Conservation (phyloP, 2,329 filamentous ascomycete genomes). For the Monilinia laxa region DNA sequence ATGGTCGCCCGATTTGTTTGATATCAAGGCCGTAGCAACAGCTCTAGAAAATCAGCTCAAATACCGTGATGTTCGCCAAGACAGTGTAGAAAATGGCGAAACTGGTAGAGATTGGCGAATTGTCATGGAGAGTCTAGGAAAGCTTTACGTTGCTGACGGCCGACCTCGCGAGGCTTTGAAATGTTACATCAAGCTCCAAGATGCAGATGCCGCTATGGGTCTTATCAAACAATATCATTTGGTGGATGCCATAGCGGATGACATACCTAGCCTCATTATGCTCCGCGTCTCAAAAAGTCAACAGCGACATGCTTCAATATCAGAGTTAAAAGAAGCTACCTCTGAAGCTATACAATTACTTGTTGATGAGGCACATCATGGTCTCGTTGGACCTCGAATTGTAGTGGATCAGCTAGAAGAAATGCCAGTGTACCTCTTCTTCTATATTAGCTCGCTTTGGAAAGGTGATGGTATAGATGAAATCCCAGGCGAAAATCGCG, state of each 20-base stretch:
- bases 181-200: slow-evolving; percentile 86
- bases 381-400: slow-evolving; percentile 73
- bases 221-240: slow-evolving; percentile 86
- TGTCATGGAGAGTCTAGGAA: slow-evolving; percentile 82
- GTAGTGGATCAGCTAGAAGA: slow-evolving; percentile 77
- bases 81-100: slow-evolving; percentile 71
- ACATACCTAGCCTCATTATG: slow-evolving; percentile 84
- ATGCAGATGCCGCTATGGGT: slow-evolving; percentile 84
- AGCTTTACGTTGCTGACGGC: slow-evolving; percentile 78
- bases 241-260: slow-evolving; percentile 83
- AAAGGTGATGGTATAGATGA: slow-evolving; percentile 65
- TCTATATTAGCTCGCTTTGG: slow-evolving; percentile 89
- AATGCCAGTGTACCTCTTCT: slow-evolving; percentile 77
- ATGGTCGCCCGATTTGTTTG: slow-evolving; percentile 84
- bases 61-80: slow-evolving; percentile 70
- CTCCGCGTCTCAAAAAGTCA: slow-evolving; percentile 77
- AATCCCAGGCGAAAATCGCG: slow-evolving; percentile 53
- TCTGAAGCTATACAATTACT: slow-evolving; percentile 82
- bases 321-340: slow-evolving; percentile 76
- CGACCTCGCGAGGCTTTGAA: slow-evolving; percentile 80
- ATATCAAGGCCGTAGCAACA: slow-evolving; percentile 71
- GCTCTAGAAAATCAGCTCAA: slow-evolving; percentile 81
- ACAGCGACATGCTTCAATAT: slow-evolving; percentile 60
- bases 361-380: slow-evolving; percentile 87
- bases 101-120: slow-evolving; percentile 82